Evolutionary conservation across 176 grass and related monocot species (phyloP).

Genomic region (Pharus latifolius): DNA sequence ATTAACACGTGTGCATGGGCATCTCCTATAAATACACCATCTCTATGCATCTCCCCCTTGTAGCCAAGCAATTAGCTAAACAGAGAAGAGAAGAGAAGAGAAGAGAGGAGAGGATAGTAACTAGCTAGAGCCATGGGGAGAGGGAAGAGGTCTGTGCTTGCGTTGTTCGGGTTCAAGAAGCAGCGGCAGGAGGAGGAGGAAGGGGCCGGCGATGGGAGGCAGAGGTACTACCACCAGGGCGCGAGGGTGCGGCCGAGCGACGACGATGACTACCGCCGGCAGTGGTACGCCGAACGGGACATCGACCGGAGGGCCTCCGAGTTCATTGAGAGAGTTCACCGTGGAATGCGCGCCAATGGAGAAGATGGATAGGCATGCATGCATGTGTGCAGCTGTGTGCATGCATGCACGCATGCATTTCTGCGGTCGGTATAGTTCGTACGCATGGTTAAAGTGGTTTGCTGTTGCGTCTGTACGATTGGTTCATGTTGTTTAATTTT

Average conservation of each 20-base stretch:
- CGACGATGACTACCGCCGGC: slow-evolving; percentile 18
- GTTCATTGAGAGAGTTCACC: slow-evolving; percentile 38
- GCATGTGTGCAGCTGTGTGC: background rate
- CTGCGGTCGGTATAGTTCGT: too few species aligned
- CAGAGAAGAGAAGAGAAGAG: too few species aligned
- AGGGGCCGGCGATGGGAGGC: background rate
- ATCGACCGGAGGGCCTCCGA: slow-evolving; percentile 29
- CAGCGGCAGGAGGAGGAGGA: background rate
- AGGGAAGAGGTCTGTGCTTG: slow-evolving; percentile 19
- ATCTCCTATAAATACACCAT: slow-evolving; percentile 23
- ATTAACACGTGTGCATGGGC: background rate
- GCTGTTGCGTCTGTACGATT: background rate
- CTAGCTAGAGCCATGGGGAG: slow-evolving; percentile 12
- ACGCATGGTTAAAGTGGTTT: background rate
- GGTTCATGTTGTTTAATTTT: background rate
- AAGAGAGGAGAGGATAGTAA: too few species aligned
- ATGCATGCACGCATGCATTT: background rate
- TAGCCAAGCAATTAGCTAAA: too few species aligned
- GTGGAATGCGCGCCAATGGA: background rate
- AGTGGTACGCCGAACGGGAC: slow-evolving; percentile 31
- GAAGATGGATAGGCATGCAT: slow-evolving; percentile 5
- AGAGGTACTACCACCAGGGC: background rate
- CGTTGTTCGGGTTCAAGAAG: slow-evolving; percentile 18
- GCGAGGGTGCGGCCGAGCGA: slow-evolving; percentile 36
- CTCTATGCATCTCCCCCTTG: background rate